Evolutionary conservation across 305 asterid species (phyloP).

Genomic region (Salvia sclarea): DNA sequence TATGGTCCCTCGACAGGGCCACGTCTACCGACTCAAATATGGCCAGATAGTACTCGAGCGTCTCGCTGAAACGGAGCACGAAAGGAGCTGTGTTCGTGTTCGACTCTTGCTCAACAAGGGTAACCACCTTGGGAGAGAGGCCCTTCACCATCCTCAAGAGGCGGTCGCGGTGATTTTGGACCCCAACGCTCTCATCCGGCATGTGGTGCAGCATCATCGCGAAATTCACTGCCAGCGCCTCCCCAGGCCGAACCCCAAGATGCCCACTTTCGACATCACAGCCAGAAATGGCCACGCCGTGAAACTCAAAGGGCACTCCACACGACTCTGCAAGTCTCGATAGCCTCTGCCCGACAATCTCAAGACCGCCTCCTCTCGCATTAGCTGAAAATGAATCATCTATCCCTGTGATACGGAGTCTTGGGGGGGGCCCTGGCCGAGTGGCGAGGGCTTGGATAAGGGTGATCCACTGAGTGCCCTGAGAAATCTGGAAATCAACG

Average conservation of each 20-base stretch:
- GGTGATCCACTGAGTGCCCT: constrained; percentile 57
- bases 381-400: constrained; percentile 48
- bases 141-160: constrained; percentile 48
- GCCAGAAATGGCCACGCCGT: constrained; percentile 39
- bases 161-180: constrained; percentile 50
- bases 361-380: constrained; percentile 58
- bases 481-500: constrained; percentile 52
- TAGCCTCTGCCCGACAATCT: constrained; percentile 48
- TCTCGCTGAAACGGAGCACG: constrained; percentile 43
- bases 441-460: constrained; percentile 50
- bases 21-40: constrained; percentile 53
- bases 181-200: constrained; percentile 52
- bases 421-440: constrained; percentile 52
- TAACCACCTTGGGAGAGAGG: constrained; percentile 52
- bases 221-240: constrained; percentile 52
- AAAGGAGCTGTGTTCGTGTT: constrained; percentile 51
- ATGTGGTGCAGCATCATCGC: constrained; percentile 50
- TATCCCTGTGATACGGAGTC: constrained; percentile 47
- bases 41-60: constrained; percentile 45
- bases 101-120: constrained; percentile 56
- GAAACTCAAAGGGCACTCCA: constrained; percentile 49
- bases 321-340: constrained; percentile 45
- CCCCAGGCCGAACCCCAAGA: constrained; percentile 39
- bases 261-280: constrained; percentile 41
- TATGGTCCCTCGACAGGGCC: constrained; percentile 46